Conservation (phyloP, 768 basidiomycete species). For the Neoboletus subvelutipes region DNA sequence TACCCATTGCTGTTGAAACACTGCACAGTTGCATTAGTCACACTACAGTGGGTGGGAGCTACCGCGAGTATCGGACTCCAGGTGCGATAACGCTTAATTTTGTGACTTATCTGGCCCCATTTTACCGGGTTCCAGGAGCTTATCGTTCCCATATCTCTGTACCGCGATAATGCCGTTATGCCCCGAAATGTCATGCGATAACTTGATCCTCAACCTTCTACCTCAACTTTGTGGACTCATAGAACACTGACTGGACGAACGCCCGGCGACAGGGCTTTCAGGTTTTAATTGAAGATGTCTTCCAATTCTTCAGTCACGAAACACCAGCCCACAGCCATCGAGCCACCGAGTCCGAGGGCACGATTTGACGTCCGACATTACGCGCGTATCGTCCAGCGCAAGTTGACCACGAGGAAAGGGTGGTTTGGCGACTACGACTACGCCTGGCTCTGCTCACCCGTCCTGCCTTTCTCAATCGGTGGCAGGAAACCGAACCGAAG, state of each 20-base stretch:
- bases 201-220: neutral
- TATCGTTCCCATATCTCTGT: neutral
- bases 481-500: slow-evolving; percentile 29
- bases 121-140: neutral
- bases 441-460: slow-evolving; percentile 67
- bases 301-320: slow-evolving; percentile 12
- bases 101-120: neutral
- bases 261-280: too few species aligned
- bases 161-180: neutral
- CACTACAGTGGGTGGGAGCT: neutral
- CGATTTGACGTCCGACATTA: slow-evolving; percentile 8
- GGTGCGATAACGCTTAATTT: neutral
- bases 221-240: neutral
- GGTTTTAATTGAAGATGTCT: slow-evolving; percentile 12
- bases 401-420: slow-evolving; percentile 54
- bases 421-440: slow-evolving; percentile 90
- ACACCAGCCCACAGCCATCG: slow-evolving; percentile 18
- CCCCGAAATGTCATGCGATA: neutral
- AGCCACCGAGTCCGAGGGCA: slow-evolving; percentile 9
- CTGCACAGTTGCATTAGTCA: neutral
- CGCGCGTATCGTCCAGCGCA: slow-evolving; percentile 23
- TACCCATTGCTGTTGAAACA: neutral
- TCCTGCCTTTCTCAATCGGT: slow-evolving; percentile 53
- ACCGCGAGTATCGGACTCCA: neutral
- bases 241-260: neutral